Conservation (phyloP, 805 yeast genomes). For the Pichia californica region DNA sequence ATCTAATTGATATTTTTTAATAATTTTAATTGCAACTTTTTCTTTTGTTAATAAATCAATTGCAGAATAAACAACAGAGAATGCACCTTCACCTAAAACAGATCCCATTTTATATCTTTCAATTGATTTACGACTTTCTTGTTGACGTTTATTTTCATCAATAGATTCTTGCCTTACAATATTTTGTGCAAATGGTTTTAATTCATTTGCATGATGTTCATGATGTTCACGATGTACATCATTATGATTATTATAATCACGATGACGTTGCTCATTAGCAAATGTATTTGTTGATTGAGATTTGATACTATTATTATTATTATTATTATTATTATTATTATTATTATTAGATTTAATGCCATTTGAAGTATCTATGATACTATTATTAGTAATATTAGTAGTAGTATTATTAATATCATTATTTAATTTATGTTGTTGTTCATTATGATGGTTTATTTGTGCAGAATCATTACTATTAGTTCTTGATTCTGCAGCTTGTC, state of each 20-base stretch:
- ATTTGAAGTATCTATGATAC: no score
- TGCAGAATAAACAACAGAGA: conserved; percentile 49
- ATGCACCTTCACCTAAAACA: conserved; percentile 57
- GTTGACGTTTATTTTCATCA: conserved; percentile 15
- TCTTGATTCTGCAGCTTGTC: conserved; percentile 24
- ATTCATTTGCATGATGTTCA: conserved; percentile 20
- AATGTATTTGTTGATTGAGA: no score
- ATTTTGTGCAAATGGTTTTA: conserved; percentile 27
- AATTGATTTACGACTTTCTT: conserved; percentile 20
- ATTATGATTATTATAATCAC: neutral
- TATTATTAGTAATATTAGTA: no score
- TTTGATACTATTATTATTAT: neutral
- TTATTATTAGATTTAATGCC: no score
- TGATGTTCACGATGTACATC: neutral
- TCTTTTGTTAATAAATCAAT: conserved; percentile 32
- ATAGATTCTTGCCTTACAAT: conserved; percentile 29
- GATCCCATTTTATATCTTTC: conserved; percentile 38
- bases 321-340: no score
- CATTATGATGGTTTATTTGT: no score
- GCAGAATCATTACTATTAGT: neutral
- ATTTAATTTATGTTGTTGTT: no score
- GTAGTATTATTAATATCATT: no score
- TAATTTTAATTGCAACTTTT: conserved; percentile 49
- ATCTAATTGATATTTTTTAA: conserved; percentile 65
- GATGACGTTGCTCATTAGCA: neutral